Base-by-base conservation (phyloP, 257 asterid species). In the Plantago major region DNA sequence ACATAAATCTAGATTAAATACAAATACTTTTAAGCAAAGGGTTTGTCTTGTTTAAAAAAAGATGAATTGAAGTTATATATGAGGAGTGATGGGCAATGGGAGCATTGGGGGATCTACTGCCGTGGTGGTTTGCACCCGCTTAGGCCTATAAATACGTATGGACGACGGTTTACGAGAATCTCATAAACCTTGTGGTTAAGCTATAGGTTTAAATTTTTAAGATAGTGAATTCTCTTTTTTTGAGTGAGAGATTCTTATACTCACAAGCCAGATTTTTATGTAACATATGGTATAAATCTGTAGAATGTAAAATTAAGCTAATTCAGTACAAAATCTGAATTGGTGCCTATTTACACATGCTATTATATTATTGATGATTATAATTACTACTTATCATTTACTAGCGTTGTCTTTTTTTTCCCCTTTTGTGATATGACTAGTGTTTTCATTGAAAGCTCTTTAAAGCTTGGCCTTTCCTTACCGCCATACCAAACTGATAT, bases 101-200 rank as follows among this genome's bases (percentile, higher is more conserved):
- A 51, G 70, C 46, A 28, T 48, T 55, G 28, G 60, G 60, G 44
- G 50, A 10, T 58, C 8, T 59, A 58, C 19, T 7, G 68, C 70
- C 46, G 89, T 82, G 89, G 94, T 80, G 82, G 87, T 46, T 73
- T 58, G 82, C 87, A 73, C 94, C 89, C 87, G 89, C 85, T 76
- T 74, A 74, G 79, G 79, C 79, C 78, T 72, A 55, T 40, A 7
- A 7, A 56, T 56, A 42, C 9, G 47, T 37, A 48, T 15, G 40
- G 3, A 33, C 40, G 3, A 33, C 6, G 40, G 40, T 33, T 33
- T 33, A 33, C 40, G 40, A 33, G 40, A 5, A 33, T 33, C 40
- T 4, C 40, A 33, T 33, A 33, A 33, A 4, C 40, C 40, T 33
- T 61, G 22, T 63, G 11, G 9, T 38, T 54, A 6, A 58, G 66